These are phyloP conservation scores for Rhodotorula sp. DNA, from an alignment of 1,284 basidiomycete genomes.

Conservation along the genomic window DNA sequence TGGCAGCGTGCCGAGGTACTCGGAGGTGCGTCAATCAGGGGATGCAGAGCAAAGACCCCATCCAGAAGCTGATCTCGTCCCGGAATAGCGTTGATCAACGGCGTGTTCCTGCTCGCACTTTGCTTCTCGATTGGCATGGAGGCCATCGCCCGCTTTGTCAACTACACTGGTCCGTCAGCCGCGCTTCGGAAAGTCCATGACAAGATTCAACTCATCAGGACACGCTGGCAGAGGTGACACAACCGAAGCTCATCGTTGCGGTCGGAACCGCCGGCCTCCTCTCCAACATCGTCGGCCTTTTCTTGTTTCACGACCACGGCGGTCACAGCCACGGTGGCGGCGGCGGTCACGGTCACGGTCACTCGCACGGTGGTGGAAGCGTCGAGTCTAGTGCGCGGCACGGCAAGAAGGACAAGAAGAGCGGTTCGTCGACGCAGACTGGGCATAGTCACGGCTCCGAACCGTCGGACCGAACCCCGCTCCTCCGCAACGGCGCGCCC, in stretches of 20 bases:
- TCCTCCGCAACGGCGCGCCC: constrained; percentile 18
- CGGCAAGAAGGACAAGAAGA: constrained; percentile 9
- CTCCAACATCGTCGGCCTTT: constrained; percentile 88
- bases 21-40: constrained; percentile 55
- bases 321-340: constrained; percentile 57
- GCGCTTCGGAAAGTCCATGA: background rate
- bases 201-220: background rate
- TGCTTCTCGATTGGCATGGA: constrained; percentile 96
- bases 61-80: background rate
- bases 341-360: constrained; percentile 37
- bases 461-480: constrained; percentile 38
- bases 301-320: constrained; percentile 88
- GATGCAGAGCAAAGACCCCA: too few relatives aligned
- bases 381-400: background rate
- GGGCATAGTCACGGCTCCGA: constrained; percentile 12
- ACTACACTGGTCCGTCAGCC: constrained; percentile 63
- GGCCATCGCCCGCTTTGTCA: constrained; percentile 85
- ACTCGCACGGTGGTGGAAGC: constrained; percentile 37
- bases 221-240: constrained; percentile 74
- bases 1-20: constrained; percentile 99
- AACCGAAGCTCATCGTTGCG: constrained; percentile 80
- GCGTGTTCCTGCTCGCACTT: constrained; percentile 90
- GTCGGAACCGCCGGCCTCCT: constrained; percentile 86
- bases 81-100: constrained; percentile 67
- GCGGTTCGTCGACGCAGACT: constrained; percentile 3